These are phyloP conservation scores for Taphrina betulina DNA, from an alignment of 1,139 yeast species.

Conservation along the genomic window DNA sequence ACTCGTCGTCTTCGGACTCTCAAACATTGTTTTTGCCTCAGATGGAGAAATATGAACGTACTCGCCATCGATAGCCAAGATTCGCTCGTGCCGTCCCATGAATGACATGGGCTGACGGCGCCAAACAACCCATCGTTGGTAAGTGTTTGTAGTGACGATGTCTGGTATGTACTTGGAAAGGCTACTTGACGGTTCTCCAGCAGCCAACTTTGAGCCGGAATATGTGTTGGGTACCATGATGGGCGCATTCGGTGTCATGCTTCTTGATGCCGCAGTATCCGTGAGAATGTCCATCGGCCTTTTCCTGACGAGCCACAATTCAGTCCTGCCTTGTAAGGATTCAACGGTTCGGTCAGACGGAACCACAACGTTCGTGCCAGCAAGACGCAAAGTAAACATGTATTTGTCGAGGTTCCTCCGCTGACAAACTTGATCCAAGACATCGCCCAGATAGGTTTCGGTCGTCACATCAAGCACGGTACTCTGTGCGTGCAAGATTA, in stretches of 20 bases:
- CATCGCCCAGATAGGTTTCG: constrained; percentile 40
- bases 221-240: constrained; percentile 13
- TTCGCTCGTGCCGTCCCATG: constrained; percentile 74
- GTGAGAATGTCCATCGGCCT: constrained; percentile 11
- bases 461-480: constrained; percentile 34
- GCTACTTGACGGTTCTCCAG: not conserved
- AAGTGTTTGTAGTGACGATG: constrained; percentile 38
- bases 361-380: constrained; percentile 40
- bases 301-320: constrained; percentile 33
- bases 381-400: constrained; percentile 44
- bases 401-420: constrained; percentile 44
- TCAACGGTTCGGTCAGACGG: constrained; percentile 37
- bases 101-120: constrained; percentile 84
- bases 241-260: constrained; percentile 30
- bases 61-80: constrained; percentile 88
- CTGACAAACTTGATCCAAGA: constrained; percentile 44
- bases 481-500: constrained; percentile 7
- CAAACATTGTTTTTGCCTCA: constrained; percentile 64
- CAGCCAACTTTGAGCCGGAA: not conserved
- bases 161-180: constrained; percentile 9
- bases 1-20: constrained; percentile 78
- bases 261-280: constrained; percentile 14
- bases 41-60: constrained; percentile 87
- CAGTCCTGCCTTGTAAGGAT: constrained; percentile 35
- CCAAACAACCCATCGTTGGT: constrained; percentile 72